These are phyloP conservation scores for Xylariaceae sp. DNA, from an alignment of 2,329 filamentous ascomycete species.

Conservation along the genomic window DNA sequence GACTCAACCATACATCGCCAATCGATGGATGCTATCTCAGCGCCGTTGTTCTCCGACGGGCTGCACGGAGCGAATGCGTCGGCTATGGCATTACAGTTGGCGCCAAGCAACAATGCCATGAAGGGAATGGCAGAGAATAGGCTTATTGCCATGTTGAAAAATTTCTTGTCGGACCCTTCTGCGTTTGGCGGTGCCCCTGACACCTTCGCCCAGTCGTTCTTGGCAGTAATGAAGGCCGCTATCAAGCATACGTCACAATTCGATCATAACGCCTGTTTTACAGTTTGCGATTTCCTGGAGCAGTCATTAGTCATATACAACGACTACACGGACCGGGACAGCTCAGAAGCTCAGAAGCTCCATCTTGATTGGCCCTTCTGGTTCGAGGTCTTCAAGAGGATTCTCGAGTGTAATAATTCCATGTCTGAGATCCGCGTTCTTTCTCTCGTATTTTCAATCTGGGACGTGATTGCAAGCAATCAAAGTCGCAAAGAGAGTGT, in stretches of 20 bases:
- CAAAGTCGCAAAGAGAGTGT: constrained; percentile 62
- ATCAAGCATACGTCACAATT: constrained; percentile 72
- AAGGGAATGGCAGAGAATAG: constrained; percentile 86
- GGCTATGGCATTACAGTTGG: constrained; percentile 56
- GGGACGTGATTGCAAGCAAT: constrained; percentile 65
- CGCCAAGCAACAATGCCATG: constrained; percentile 60
- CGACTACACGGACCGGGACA: constrained; percentile 39
- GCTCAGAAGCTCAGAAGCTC: constrained; percentile 32
- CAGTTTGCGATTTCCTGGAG: constrained; percentile 85
- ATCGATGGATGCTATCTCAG: constrained; percentile 43
- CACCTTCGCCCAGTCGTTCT: constrained; percentile 72
- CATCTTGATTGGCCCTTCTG: constrained; percentile 78
- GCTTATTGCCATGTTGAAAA: constrained; percentile 72
- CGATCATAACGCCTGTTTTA: constrained; percentile 78
- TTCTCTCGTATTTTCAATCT: constrained; percentile 73
- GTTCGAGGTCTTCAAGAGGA: constrained; percentile 71
- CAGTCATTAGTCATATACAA: constrained; percentile 65
- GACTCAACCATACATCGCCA: constrained; percentile 82
- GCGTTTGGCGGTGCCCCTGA: constrained; percentile 46
- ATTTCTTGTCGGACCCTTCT: constrained; percentile 58
- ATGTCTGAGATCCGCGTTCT: constrained; percentile 84
- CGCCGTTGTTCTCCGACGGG: constrained; percentile 41
- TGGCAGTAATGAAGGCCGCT: constrained; percentile 64
- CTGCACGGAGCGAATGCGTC: constrained; percentile 58
- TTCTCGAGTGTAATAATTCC: constrained; percentile 78